Evolutionary conservation across 2,329 filamentous ascomycete genomes (phyloP).

Genomic region (Trichoderma breve): DNA sequence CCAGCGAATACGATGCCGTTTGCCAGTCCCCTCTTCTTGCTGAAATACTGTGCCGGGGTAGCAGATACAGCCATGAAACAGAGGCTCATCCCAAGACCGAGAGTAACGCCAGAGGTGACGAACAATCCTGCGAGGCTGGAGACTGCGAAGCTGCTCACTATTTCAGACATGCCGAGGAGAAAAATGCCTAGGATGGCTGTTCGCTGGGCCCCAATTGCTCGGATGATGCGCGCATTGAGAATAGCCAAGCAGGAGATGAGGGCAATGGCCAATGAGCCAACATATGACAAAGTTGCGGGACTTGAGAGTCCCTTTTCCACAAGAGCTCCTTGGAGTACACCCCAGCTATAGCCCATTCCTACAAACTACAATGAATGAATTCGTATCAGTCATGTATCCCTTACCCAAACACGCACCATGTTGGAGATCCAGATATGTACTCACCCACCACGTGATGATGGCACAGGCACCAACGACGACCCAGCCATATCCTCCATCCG

Average conservation of each 20-base stretch:
- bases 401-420: background rate
- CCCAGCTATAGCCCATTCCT: slow-evolving; percentile 59
- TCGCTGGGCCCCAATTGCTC: slow-evolving; percentile 45
- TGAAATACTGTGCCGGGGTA: slow-evolving; percentile 51
- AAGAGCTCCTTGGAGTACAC: slow-evolving; percentile 57
- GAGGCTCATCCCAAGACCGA: slow-evolving; percentile 28
- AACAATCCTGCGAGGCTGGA: slow-evolving; percentile 32
- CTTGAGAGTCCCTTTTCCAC: slow-evolving; percentile 47
- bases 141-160: slow-evolving; percentile 32
- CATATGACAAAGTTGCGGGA: slow-evolving; percentile 55
- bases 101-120: slow-evolving; percentile 26
- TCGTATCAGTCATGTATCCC: background rate
- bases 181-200: slow-evolving; percentile 48
- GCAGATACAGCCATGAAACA: slow-evolving; percentile 39
- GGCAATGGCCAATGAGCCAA: slow-evolving; percentile 52
- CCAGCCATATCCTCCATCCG: slow-evolving; percentile 33
- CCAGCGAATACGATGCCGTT: slow-evolving; percentile 50
- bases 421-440: background rate
- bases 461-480: slow-evolving; percentile 28
- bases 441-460: slow-evolving; percentile 41
- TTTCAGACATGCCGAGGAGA: slow-evolving; percentile 48
- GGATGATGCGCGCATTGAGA: slow-evolving; percentile 50
- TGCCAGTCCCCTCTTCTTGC: slow-evolving; percentile 47
- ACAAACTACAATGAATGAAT: slow-evolving; percentile 35
- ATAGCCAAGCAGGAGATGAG: slow-evolving; percentile 52